Evolutionary conservation across 2,329 filamentous ascomycete species (phyloP).

Genomic region (Fusarium albidum): DNA sequence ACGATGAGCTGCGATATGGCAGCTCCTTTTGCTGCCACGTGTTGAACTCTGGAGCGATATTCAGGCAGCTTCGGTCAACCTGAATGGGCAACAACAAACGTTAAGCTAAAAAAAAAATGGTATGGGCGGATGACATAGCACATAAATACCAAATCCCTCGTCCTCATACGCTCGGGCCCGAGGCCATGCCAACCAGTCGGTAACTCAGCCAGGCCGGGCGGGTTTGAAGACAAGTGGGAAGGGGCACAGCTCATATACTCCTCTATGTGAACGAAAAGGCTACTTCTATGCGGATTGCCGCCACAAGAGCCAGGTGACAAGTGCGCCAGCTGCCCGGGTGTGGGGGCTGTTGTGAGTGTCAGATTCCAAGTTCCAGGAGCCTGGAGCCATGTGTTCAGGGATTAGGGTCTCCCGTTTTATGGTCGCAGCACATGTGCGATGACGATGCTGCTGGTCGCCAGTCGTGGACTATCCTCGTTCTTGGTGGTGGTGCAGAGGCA

Average conservation of each 20-base stretch:
- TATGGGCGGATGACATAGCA: background rate
- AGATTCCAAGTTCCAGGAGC: slow-evolving; percentile 20
- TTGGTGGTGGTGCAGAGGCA: slow-evolving; percentile 6
- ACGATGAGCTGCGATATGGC: background rate
- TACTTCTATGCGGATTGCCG: slow-evolving; percentile 6
- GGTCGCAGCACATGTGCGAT: slow-evolving; percentile 26
- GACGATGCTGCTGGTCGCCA: slow-evolving; percentile 14
- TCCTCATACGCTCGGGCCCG: background rate
- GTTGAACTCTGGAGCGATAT: background rate
- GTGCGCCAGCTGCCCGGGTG: slow-evolving; percentile 12
- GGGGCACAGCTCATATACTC: slow-evolving; percentile 2
- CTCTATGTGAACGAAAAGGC: slow-evolving; percentile 2
- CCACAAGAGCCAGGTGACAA: slow-evolving; percentile 12
- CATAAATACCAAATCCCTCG: background rate
- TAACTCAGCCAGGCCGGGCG: slow-evolving; percentile 5
- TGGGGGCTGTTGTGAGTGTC: slow-evolving; percentile 9
- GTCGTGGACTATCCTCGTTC: slow-evolving; percentile 3
- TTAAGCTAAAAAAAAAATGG: background rate
- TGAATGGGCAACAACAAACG: background rate
- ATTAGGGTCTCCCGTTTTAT: background rate
- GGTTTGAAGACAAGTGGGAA: background rate
- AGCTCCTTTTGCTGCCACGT: slow-evolving; percentile 13
- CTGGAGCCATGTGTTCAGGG: slow-evolving; percentile 14
- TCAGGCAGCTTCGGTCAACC: background rate
- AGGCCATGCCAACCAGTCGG: slow-evolving; percentile 1